These are phyloP conservation scores for Nicotiana noctiflora DNA, from an alignment of 257 asterid species.

Conservation along the genomic window DNA sequence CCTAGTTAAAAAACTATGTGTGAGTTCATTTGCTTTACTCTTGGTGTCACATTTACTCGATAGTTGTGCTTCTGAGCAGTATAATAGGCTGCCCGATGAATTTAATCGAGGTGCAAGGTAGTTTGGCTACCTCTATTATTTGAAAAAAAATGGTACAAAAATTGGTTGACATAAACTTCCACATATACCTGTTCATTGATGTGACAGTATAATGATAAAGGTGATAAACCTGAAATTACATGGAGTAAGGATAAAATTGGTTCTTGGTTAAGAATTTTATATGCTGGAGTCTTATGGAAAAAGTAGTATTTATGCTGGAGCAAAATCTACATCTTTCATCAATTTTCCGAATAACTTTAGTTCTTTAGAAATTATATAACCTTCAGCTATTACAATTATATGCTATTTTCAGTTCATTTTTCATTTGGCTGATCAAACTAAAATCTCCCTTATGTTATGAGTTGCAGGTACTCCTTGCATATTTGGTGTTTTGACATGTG, in stretches of 20 bases:
- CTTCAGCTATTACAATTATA: background rate
- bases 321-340: background rate
- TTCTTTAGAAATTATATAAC: background rate
- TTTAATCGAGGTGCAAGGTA: background rate
- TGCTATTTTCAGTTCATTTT: background rate
- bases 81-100: background rate
- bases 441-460: constrained; percentile 7
- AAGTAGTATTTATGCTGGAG: background rate
- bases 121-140: background rate
- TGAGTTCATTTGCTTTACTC: background rate
- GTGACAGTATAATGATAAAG: background rate
- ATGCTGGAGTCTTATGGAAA: background rate
- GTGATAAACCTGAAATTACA: background rate
- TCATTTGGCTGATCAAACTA: background rate
- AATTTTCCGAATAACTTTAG: background rate
- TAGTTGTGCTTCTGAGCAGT: background rate
- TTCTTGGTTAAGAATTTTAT: background rate
- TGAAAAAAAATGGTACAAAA: background rate
- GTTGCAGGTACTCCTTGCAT: constrained; percentile 88
- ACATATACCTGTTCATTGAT: background rate
- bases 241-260: background rate
- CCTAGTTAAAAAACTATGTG: background rate
- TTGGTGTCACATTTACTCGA: background rate
- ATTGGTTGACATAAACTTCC: background rate
- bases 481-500: constrained; percentile 90